phyloP scores from a whole-genome alignment of 305 asterid genomes.

The Rubia tinctorum region DNA sequence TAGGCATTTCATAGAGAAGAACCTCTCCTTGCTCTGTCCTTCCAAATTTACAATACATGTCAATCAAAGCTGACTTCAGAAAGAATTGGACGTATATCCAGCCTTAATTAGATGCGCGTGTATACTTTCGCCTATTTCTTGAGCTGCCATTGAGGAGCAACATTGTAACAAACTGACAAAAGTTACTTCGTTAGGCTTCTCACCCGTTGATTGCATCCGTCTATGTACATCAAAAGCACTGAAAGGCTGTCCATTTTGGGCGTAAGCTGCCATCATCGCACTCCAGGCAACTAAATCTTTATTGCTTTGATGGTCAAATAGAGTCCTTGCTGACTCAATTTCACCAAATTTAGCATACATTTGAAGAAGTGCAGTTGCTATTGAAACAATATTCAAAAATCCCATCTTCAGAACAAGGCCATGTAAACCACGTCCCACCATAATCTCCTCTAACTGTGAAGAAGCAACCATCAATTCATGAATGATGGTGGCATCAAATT shows the following conservation, averaged over 20 bases:
- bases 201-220: conserved; percentile 51
- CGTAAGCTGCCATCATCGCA: conserved; percentile 60
- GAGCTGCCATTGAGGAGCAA: conserved; percentile 39
- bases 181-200: conserved; percentile 68
- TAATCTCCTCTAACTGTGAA: conserved; percentile 36
- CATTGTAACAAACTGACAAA: conserved; percentile 60
- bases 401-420: conserved; percentile 55
- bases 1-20: conserved; percentile 46
- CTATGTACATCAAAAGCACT: conserved; percentile 44
- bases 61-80: conserved; percentile 53
- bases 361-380: conserved; percentile 66
- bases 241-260: conserved; percentile 42
- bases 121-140: conserved; percentile 52
- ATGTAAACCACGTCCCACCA: conserved; percentile 45
- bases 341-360: conserved; percentile 52
- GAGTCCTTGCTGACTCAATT: conserved; percentile 44
- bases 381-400: conserved; percentile 30
- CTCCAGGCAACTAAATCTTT: conserved; percentile 84
- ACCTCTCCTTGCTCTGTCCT: conserved; percentile 44
- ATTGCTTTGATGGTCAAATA: conserved; percentile 45
- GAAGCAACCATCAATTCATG: conserved; percentile 47
- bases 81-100: conserved; percentile 50
- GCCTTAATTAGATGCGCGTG: conserved; percentile 51
- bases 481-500: conserved; percentile 48
- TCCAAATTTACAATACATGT: conserved; percentile 77